Percentiles rank a stretch among this genome's conserved stretches.
Evolutionary conservation across 352 stramenopile species (phyloP).

Genomic region (Pythium pyrilobum): DNA sequence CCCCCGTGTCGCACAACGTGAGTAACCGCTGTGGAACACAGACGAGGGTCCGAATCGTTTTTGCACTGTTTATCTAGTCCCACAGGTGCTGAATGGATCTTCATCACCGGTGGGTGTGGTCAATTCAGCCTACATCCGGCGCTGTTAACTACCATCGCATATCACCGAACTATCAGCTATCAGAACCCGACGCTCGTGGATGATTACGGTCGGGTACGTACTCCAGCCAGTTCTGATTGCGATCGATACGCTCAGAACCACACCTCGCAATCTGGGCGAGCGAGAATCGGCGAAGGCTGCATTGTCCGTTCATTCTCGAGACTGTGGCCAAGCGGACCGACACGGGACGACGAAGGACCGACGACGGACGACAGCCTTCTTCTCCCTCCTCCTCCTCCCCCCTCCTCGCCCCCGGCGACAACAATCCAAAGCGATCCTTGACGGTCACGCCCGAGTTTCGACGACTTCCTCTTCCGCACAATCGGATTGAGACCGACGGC

Average conservation of each 20-base stretch:
- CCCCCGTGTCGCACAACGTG: too few relatives aligned
- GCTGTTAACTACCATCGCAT: neutral
- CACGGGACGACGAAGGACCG: too few relatives aligned
- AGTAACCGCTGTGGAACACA: too few relatives aligned
- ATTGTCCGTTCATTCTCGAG: neutral
- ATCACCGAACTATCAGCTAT: neutral
- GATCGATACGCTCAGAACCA: slow-evolving; percentile 7
- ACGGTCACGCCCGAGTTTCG: neutral
- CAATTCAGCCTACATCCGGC: neutral
- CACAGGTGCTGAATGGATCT: too few relatives aligned
- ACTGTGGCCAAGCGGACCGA: neutral
- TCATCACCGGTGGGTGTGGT: too few relatives aligned
- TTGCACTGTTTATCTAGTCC: too few relatives aligned
- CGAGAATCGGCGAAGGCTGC: neutral
- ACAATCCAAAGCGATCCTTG: neutral
- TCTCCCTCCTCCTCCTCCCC: too few relatives aligned
- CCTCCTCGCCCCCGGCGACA: too few relatives aligned
- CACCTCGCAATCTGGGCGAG: slow-evolving; percentile 8
- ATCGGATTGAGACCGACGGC: neutral
- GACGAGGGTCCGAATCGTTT: too few relatives aligned
- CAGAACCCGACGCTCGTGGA: neutral
- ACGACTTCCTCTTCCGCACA: neutral
- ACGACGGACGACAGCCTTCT: too few relatives aligned
- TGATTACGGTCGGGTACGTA: neutral
- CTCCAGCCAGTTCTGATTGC: slow-evolving; percentile 11